Evolutionary conservation across 164 flowering plant species (phyloP).

Genomic region (Kingdonia uniflora): DNA sequence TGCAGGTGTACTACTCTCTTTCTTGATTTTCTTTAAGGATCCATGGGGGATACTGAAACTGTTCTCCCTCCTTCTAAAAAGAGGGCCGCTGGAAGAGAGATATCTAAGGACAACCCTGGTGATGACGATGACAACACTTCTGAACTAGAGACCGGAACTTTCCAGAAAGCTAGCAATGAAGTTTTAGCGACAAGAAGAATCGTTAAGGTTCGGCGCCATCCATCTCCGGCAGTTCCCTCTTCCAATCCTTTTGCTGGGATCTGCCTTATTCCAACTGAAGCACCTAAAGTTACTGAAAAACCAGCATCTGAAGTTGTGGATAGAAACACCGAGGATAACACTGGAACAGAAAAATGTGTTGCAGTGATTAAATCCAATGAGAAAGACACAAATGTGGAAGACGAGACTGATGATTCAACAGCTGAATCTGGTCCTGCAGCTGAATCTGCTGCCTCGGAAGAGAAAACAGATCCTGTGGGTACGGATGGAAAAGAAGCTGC

Average conservation of each 20-base stretch:
- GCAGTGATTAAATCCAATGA: constrained; percentile 8
- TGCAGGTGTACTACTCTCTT: not conserved
- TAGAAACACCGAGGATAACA: constrained; percentile 12
- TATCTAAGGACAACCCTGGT: constrained; percentile 70
- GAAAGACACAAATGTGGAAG: constrained; percentile 23
- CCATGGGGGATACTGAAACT: constrained; percentile 64
- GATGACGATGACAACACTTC: constrained; percentile 69
- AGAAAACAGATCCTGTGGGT: constrained; percentile 12
- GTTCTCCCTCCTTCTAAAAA: constrained; percentile 68
- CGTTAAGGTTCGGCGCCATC: constrained; percentile 72
- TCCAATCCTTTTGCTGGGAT: constrained; percentile 81
- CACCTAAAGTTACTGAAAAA: constrained; percentile 20
- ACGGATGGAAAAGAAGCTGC: constrained; percentile 6
- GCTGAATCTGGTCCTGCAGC: not conserved
- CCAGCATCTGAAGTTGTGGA: constrained; percentile 16
- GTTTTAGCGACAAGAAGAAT: constrained; percentile 82
- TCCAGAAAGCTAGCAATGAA: constrained; percentile 83
- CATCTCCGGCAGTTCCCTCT: constrained; percentile 39
- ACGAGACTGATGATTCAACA: constrained; percentile 14
- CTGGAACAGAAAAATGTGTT: constrained; percentile 16
- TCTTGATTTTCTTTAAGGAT: not conserved
- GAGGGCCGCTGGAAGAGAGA: constrained; percentile 79
- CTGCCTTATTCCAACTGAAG: constrained; percentile 36
- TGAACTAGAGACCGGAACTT: constrained; percentile 67
- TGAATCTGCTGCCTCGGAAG: constrained; percentile 21